Conservation (phyloP, 192 early-diverging fungal genomes). For the Ambispora gerdemannii region DNA sequence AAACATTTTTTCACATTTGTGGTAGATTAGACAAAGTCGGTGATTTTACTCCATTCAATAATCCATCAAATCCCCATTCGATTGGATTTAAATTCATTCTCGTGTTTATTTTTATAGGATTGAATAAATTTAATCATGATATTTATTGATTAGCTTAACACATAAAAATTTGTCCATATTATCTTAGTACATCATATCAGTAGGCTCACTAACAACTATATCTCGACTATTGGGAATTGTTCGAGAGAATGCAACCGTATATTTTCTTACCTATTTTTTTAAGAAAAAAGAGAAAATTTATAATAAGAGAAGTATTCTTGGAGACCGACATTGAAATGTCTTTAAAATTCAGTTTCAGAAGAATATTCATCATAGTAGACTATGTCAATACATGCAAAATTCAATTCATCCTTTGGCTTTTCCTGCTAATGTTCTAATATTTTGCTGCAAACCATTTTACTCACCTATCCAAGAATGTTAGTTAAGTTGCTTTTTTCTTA, state of each 20-base stretch:
- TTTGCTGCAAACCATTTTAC: no score
- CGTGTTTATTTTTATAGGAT: background rate
- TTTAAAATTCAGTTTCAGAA: no score
- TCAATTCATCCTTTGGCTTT: no score
- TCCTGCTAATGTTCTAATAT: no score
- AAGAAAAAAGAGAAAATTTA: no score
- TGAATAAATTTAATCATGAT: background rate
- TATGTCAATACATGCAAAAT: no score
- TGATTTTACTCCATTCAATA: background rate
- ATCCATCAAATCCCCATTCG: background rate
- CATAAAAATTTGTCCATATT: slow-evolving; percentile 22
- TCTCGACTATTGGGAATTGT: slow-evolving; percentile 3
- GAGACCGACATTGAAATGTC: no score
- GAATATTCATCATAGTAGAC: no score
- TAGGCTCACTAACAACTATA: background rate
- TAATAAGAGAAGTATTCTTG: no score
- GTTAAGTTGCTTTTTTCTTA: no score
- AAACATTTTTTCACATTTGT: slow-evolving; percentile 7
- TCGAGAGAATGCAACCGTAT: slow-evolving; percentile 3
- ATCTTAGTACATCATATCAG: slow-evolving; percentile 22
- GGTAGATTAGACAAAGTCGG: background rate
- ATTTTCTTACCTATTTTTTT: no score
- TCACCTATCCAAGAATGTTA: no score
- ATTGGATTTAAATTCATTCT: background rate
- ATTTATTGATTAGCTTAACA: background rate